Evolutionary conservation across 495 filamentous ascomycete genomes (phyloP), one percentile per base, ranked within the genome.

Genomic region (Penicillium desertorum): DNA sequence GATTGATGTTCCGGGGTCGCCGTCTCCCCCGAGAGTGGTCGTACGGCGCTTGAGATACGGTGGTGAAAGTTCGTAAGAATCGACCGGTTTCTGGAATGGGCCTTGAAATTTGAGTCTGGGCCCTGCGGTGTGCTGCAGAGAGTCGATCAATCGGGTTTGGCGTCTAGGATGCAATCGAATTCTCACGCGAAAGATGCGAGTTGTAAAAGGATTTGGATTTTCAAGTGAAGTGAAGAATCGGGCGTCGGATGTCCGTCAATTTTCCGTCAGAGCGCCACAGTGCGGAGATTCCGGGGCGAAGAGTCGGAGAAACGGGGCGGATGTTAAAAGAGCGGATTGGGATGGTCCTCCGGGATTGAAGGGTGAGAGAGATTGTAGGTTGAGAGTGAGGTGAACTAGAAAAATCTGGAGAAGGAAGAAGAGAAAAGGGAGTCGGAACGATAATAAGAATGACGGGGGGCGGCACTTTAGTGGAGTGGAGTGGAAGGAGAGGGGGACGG

Each of bases 1-100:
- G 16, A 54, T 61, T 62, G 60, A 48, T 69, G 69, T 72, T 76
- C 71, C 75, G 76, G 76, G 76, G 76, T 77, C 75, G 76, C 76
- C 76, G 76, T 76, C 70, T 77, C 70, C 73, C 75, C 75, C 75
- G 74, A 76, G 69, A 71, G 75, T 77, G 72, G 66, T 77, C 76
- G 76, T 76, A 75, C 76, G 76, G 76, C 76, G 76, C 69, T 68
- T 74, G 52, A 63, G 64, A 68, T 53, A 27, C 51, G 62, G 55
- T 60, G 57, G 50, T 45, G 37, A 58, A 42, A 56, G 54, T 68
- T 61, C 66, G 65, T 56, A 45, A 65, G 59, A 45, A 61, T 64
- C 65, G 54, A 39, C 39, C 50, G 56, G 46, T 39, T 56, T 47
- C 34, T 39, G 25, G 16, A 29, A 59, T 51, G 16, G 36, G 50